Percentiles rank a stretch among this genome's conserved stretches.
Evolutionary conservation across 2,329 filamentous ascomycete genomes (phyloP).

Genomic region (Fusarium illudens): DNA sequence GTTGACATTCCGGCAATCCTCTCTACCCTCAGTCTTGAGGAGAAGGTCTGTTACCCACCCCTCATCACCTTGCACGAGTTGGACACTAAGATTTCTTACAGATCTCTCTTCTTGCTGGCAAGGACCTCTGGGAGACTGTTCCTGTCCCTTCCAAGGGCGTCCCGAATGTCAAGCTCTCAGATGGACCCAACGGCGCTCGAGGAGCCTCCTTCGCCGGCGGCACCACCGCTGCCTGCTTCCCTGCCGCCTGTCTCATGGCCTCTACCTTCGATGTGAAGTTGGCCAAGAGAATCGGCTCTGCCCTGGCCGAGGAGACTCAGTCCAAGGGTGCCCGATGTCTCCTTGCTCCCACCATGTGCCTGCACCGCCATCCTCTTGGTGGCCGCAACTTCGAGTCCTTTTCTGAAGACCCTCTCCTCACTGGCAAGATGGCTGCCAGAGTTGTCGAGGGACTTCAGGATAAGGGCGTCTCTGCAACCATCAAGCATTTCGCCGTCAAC

Average conservation of each 20-base stretch:
- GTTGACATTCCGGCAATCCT: slow-evolving; percentile 42
- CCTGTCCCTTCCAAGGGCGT: slow-evolving; percentile 38
- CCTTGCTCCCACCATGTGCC: slow-evolving; percentile 46
- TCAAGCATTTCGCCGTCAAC: slow-evolving; percentile 57
- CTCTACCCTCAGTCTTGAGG: slow-evolving; percentile 44
- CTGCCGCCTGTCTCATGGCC: slow-evolving; percentile 55
- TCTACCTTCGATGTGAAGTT: slow-evolving; percentile 70
- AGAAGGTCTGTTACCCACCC: slow-evolving; percentile 38
- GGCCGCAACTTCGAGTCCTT: slow-evolving; percentile 44
- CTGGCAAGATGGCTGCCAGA: slow-evolving; percentile 41
- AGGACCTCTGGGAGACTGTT: slow-evolving; percentile 41
- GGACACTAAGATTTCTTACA: slow-evolving; percentile 5
- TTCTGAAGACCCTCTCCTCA: slow-evolving; percentile 40
- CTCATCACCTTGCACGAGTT: not conserved
- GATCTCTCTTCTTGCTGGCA: slow-evolving; percentile 40
- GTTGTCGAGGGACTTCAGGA: slow-evolving; percentile 52
- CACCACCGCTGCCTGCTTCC: slow-evolving; percentile 41
- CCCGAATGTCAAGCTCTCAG: slow-evolving; percentile 38
- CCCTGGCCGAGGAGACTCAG: slow-evolving; percentile 63
- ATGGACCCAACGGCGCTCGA: slow-evolving; percentile 41
- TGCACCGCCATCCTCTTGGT: slow-evolving; percentile 41
- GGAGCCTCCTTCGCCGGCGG: slow-evolving; percentile 37
- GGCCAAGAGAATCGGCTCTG: slow-evolving; percentile 63
- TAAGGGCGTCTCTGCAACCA: slow-evolving; percentile 51
- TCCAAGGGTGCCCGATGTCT: slow-evolving; percentile 77